These are phyloP conservation scores for Berberis vulgaris DNA, from an alignment of 164 flowering plant species.

Conservation along the genomic window DNA sequence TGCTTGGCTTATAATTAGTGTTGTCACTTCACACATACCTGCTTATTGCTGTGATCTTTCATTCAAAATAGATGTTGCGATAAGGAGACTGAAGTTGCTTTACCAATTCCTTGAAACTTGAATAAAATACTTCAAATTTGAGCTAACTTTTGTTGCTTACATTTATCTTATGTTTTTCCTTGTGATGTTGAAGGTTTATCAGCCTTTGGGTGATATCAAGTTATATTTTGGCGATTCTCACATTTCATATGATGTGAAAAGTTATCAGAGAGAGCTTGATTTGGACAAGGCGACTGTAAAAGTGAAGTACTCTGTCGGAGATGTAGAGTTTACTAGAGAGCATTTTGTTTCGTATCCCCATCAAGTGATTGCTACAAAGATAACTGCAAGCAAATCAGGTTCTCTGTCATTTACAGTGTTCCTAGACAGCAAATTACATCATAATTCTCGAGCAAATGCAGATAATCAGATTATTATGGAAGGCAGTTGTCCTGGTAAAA, in stretches of 20 bases:
- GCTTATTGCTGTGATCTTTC: background rate
- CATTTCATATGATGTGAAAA: slow-evolving; percentile 29
- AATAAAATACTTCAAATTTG: no score
- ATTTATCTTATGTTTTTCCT: background rate
- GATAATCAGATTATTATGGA: slow-evolving; percentile 60
- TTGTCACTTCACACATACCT: no score
- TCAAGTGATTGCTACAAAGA: slow-evolving; percentile 67
- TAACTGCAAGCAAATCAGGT: slow-evolving; percentile 62
- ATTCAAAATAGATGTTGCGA: no score
- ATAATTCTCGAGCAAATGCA: slow-evolving; percentile 34
- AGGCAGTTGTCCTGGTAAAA: slow-evolving; percentile 67
- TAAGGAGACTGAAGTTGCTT: background rate
- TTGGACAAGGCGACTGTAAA: slow-evolving; percentile 71
- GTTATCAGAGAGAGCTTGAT: slow-evolving; percentile 75
- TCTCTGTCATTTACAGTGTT: slow-evolving; percentile 61
- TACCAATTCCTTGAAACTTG: background rate
- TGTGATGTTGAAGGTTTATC: slow-evolving; percentile 61
- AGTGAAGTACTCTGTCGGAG: slow-evolving; percentile 51
- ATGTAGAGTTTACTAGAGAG: slow-evolving; percentile 59
- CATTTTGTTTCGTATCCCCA: slow-evolving; percentile 81
- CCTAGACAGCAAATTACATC: slow-evolving; percentile 71
- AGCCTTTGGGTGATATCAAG: slow-evolving; percentile 80
- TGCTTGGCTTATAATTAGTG: no score
- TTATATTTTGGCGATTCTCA: slow-evolving; percentile 72
- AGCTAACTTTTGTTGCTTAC: no score